These are phyloP conservation scores for Rhizophagus clarus DNA, from an alignment of 192 early-diverging fungal genomes.

Conservation along the genomic window DNA sequence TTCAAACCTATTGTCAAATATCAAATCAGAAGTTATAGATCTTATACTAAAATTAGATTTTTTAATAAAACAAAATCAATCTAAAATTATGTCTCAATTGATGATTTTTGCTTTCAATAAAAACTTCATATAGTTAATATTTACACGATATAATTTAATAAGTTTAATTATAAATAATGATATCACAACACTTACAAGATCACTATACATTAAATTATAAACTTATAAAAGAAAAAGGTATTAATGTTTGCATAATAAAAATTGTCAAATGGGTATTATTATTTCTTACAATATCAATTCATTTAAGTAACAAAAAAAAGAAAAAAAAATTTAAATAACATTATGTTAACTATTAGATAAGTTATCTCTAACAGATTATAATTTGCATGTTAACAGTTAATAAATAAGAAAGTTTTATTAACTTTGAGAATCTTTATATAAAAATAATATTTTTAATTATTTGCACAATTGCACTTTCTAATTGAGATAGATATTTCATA, in stretches of 20 bases:
- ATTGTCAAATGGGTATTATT: conserved; percentile 64
- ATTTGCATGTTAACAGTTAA: conserved; percentile 69
- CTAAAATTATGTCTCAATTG: neutral
- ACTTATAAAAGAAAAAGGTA: no score
- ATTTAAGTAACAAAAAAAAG: conserved; percentile 55
- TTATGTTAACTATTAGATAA: neutral
- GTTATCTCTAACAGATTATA: conserved; percentile 68
- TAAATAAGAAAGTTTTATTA: conserved; percentile 71
- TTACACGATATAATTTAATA: neutral
- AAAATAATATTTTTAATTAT: neutral
- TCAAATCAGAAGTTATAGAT: neutral
- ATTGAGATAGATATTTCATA: neutral
- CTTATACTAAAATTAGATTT: conserved; percentile 4
- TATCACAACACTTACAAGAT: conserved; percentile 50
- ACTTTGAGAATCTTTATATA: conserved; percentile 66
- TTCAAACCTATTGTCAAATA: neutral
- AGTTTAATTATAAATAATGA: neutral
- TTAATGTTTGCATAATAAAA: conserved; percentile 63
- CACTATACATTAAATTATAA: neutral
- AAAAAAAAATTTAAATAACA: neutral
- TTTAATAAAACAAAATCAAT: no score
- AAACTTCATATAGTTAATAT: neutral
- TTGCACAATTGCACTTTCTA: neutral
- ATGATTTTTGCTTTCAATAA: conserved; percentile 44
- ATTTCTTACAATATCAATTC: conserved; percentile 73